Percentiles rank a stretch among this genome's conserved stretches.
These are phyloP conservation scores for Primulina eburnea DNA, from an alignment of 257 asterid species.

Conservation along the genomic window DNA sequence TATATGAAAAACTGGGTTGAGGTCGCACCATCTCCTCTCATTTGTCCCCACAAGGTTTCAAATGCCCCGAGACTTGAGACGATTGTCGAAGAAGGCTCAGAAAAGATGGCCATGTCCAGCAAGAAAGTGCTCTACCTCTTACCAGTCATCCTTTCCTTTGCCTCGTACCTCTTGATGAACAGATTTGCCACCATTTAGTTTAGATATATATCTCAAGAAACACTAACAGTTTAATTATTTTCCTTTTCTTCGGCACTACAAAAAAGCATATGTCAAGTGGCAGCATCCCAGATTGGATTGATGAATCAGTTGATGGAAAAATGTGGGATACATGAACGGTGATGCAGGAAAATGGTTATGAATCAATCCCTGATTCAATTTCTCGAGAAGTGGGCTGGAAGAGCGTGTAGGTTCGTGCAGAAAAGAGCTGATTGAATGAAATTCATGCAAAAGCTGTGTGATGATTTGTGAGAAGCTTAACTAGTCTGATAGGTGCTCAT, in stretches of 20 bases:
- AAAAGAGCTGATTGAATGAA: constrained; percentile 17
- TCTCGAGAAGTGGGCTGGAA: constrained; percentile 11
- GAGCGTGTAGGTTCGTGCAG: not conserved
- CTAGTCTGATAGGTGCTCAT: not conserved
- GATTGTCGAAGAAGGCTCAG: constrained; percentile 48
- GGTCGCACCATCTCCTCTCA: constrained; percentile 53
- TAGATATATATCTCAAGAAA: constrained; percentile 7
- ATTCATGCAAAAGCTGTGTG: not conserved
- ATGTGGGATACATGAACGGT: constrained; percentile 2
- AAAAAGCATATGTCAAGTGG: not conserved
- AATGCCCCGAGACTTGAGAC: constrained; percentile 53
- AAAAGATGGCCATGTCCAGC: constrained; percentile 22
- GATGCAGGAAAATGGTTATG: constrained; percentile 24
- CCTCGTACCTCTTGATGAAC: constrained; percentile 40
- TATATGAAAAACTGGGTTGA: constrained; percentile 39
- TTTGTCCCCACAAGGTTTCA: constrained; percentile 40
- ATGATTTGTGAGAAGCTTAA: not conserved
- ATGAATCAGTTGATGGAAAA: not conserved
- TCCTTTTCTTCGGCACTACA: constrained; percentile 9
- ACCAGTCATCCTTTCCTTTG: constrained; percentile 35
- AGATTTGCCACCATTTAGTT: constrained; percentile 31
- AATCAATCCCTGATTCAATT: constrained; percentile 14
- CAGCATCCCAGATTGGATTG: not conserved
- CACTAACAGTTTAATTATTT: not conserved
- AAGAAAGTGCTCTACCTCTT: constrained; percentile 33